Percentiles rank a stretch among this genome's conserved stretches.
Evolutionary conservation across 1,139 yeast species (phyloP).

Genomic region (Blastobotrys apis): DNA sequence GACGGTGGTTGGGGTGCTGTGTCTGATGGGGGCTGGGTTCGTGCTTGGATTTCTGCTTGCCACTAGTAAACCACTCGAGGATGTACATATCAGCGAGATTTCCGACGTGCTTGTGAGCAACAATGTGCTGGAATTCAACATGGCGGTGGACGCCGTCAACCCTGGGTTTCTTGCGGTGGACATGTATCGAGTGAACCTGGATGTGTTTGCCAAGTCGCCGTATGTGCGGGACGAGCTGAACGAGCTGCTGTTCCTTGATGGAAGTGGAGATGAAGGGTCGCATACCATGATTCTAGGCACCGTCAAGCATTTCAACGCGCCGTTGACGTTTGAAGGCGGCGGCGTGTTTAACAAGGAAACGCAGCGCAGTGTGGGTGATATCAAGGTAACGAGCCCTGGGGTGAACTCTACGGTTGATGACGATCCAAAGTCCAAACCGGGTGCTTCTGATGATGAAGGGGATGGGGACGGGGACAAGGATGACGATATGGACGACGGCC

Average conservation of each 20-base stretch:
- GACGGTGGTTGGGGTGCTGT: conserved; percentile 27
- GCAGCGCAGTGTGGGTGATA: conserved; percentile 55
- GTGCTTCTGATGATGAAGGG: background rate
- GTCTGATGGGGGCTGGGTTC: conserved; percentile 53
- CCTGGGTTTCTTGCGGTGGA: conserved; percentile 76
- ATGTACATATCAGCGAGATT: conserved; percentile 56
- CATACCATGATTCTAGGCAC: conserved; percentile 77
- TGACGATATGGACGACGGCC: conserved; percentile 32
- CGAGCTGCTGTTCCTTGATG: conserved; percentile 16
- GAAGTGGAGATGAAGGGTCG: conserved; percentile 20
- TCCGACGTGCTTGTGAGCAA: conserved; percentile 74
- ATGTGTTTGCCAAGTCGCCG: conserved; percentile 80
- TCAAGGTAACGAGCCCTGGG: conserved; percentile 75
- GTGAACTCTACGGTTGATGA: conserved; percentile 48
- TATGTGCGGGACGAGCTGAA: conserved; percentile 37
- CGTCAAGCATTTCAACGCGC: conserved; percentile 61
- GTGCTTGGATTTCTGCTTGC: conserved; percentile 81
- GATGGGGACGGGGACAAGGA: conserved; percentile 10
- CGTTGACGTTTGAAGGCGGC: conserved; percentile 76
- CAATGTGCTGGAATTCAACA: conserved; percentile 79
- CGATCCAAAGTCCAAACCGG: background rate
- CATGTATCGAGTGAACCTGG: conserved; percentile 66
- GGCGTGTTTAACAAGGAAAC: conserved; percentile 66
- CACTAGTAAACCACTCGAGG: conserved; percentile 75
- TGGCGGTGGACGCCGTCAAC: conserved; percentile 73